Conservation (phyloP, 208 protist species). For the Wallacemonas collosoma region DNA sequence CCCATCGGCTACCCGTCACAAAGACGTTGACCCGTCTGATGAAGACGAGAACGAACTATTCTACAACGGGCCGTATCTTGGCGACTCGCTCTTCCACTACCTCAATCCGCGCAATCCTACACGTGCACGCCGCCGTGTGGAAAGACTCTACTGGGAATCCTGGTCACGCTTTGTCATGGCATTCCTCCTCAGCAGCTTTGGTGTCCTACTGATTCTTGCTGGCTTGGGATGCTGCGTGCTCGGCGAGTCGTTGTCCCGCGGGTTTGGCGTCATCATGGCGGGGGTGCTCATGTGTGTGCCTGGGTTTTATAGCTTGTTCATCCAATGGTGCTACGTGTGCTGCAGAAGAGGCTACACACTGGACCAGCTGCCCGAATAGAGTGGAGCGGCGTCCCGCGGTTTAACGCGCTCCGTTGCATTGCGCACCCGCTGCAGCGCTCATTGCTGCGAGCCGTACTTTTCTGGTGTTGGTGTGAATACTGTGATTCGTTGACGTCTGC, state of each 20-base stretch:
- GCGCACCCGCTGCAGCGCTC: too few relatives aligned
- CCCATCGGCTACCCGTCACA: not conserved
- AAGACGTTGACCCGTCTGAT: slow-evolving; percentile 26
- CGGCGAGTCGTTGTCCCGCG: slow-evolving; percentile 41
- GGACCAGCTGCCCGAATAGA: slow-evolving; percentile 37
- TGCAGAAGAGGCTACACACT: slow-evolving; percentile 54
- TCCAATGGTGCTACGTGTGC: slow-evolving; percentile 62
- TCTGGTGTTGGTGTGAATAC: too few relatives aligned
- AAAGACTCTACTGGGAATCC: slow-evolving; percentile 75
- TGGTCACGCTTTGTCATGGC: slow-evolving; percentile 62
- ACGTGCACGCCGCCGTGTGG: slow-evolving; percentile 54
- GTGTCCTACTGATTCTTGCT: slow-evolving; percentile 46
- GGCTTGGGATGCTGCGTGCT: slow-evolving; percentile 31
- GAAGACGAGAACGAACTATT: slow-evolving; percentile 64
- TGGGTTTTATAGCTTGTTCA: slow-evolving; percentile 73
- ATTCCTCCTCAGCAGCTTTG: slow-evolving; percentile 71
- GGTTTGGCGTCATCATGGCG: slow-evolving; percentile 43
- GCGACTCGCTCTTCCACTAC: slow-evolving; percentile 46
- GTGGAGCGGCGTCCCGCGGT: too few relatives aligned
- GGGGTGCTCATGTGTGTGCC: slow-evolving; percentile 55
- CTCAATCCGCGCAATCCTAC: slow-evolving; percentile 51
- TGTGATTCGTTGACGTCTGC: too few relatives aligned
- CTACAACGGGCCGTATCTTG: slow-evolving; percentile 30
- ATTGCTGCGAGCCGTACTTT: too few relatives aligned
- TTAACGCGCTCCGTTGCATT: too few relatives aligned